These are phyloP conservation scores for Fusarium beomiforme DNA, from an alignment of 2,329 filamentous ascomycete species.

Conservation along the genomic window DNA sequence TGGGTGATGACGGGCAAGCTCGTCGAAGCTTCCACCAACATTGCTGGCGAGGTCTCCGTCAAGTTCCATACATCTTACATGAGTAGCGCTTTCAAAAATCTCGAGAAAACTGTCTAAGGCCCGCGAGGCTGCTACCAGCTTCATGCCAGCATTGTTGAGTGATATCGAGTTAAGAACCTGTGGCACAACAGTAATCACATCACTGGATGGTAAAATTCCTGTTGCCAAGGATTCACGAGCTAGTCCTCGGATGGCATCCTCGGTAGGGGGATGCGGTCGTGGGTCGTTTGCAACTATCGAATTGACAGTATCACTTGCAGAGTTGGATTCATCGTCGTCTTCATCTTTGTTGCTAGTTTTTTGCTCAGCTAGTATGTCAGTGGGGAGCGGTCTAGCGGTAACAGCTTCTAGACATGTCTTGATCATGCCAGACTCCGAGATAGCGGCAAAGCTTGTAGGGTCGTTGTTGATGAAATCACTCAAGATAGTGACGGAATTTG, in stretches of 20 bases:
- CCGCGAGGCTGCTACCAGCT: conserved; percentile 83
- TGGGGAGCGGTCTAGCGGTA: conserved; percentile 62
- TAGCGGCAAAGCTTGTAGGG: conserved; percentile 94
- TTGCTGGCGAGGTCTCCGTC: conserved; percentile 76
- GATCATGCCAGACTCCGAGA: conserved; percentile 92
- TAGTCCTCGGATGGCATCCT: conserved; percentile 58
- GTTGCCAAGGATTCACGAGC: conserved; percentile 62
- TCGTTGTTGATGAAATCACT: conserved; percentile 99
- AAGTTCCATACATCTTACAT: conserved; percentile 83
- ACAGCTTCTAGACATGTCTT: conserved; percentile 86
- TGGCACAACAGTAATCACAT: conserved; percentile 88
- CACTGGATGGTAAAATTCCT: conserved; percentile 86
- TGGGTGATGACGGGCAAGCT: conserved; percentile 93
- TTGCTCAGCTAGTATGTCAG: conserved; percentile 43
- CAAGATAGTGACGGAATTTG: conserved; percentile 88
- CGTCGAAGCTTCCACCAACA: conserved; percentile 89
- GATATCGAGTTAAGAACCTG: conserved; percentile 93
- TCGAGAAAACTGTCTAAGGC: conserved; percentile 90
- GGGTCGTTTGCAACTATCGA: conserved; percentile 50
- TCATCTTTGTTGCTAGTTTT: conserved; percentile 45
- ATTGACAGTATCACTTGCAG: conserved; percentile 53
- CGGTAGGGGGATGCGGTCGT: conserved; percentile 63
- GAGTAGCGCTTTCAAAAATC: conserved; percentile 92
- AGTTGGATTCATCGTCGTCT: conserved; percentile 49
- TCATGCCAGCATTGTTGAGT: conserved; percentile 86